phyloP scores from a whole-genome alignment of 495 filamentous ascomycete species.

The Neurospora pannonica region DNA sequence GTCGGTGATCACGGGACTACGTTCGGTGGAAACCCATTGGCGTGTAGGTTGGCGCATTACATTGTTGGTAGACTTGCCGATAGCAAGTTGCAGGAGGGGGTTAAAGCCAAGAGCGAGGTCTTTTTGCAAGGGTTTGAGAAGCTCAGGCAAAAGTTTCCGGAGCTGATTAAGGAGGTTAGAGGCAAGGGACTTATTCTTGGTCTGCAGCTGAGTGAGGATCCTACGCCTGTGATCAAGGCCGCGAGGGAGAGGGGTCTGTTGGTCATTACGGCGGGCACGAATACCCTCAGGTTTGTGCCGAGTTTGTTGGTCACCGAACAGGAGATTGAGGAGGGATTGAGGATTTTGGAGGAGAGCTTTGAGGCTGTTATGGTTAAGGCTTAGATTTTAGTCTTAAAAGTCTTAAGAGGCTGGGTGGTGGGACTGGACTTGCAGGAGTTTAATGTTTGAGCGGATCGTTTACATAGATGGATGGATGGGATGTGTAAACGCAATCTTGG shows the following conservation, averaged over 20 bases:
- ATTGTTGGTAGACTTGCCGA: slow-evolving; percentile 66
- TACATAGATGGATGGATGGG: not conserved
- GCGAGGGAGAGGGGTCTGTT: slow-evolving; percentile 82
- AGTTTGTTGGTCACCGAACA: slow-evolving; percentile 65
- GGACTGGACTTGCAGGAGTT: not conserved
- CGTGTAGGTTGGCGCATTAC: slow-evolving; percentile 71
- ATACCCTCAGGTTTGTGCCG: slow-evolving; percentile 82
- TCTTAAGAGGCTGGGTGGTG: no score
- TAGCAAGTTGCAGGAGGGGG: slow-evolving; percentile 50
- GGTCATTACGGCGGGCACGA: slow-evolving; percentile 83
- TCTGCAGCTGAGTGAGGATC: slow-evolving; percentile 65
- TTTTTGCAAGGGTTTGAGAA: slow-evolving; percentile 56
- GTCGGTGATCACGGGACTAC: slow-evolving; percentile 95
- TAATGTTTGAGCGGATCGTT: not conserved
- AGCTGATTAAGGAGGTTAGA: slow-evolving; percentile 65
- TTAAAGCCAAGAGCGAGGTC: slow-evolving; percentile 53
- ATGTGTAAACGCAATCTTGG: not conserved
- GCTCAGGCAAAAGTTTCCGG: slow-evolving; percentile 57
- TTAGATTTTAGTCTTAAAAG: no score
- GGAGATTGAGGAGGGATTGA: slow-evolving; percentile 66
- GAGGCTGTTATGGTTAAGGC: slow-evolving; percentile 15
- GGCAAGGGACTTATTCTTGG: slow-evolving; percentile 81
- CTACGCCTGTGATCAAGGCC: slow-evolving; percentile 63
- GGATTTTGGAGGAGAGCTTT: slow-evolving; percentile 71
- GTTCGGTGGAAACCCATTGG: slow-evolving; percentile 92